Conservation (phyloP, 805 yeast species). For the Sugiyamaella valdiviana region DNA sequence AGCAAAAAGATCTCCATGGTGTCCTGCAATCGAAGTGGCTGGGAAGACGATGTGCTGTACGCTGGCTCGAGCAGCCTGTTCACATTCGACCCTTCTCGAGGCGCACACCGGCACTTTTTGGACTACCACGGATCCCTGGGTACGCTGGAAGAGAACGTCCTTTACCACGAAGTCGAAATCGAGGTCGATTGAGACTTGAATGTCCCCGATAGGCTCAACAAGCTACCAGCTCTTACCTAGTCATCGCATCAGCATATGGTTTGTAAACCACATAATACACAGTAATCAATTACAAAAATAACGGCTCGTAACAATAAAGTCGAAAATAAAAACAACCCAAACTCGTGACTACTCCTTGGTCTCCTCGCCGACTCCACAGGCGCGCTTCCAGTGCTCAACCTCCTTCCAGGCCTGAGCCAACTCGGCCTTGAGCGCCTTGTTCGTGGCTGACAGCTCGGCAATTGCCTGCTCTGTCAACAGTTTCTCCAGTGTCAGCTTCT, state of each 20-base stretch:
- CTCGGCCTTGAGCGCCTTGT: conserved; percentile 82
- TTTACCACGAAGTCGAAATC: conserved; percentile 14
- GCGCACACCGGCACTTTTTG: conserved; percentile 19
- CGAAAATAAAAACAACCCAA: background rate
- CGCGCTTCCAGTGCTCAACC: conserved; percentile 73
- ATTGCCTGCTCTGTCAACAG: conserved; percentile 87
- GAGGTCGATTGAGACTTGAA: background rate
- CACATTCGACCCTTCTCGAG: conserved; percentile 36
- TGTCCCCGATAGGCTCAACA: background rate
- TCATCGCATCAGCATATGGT: too few relatives aligned
- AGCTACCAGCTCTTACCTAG: background rate
- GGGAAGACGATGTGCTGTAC: conserved; percentile 47
- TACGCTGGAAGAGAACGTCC: conserved; percentile 16
- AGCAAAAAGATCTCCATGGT: conserved; percentile 37
- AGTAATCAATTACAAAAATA: background rate
- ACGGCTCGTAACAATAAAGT: background rate
- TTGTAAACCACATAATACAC: background rate
- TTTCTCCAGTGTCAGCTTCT: conserved; percentile 93
- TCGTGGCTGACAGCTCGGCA: conserved; percentile 73
- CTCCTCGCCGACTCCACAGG: conserved; percentile 24
- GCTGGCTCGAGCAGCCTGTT: conserved; percentile 36
- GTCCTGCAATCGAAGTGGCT: conserved; percentile 67
- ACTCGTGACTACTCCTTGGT: background rate
- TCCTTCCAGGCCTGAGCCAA: conserved; percentile 89
- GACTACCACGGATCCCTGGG: conserved; percentile 20